phyloP scores from a whole-genome alignment of 768 basidiomycete species.

The Mycena filopes region DNA sequence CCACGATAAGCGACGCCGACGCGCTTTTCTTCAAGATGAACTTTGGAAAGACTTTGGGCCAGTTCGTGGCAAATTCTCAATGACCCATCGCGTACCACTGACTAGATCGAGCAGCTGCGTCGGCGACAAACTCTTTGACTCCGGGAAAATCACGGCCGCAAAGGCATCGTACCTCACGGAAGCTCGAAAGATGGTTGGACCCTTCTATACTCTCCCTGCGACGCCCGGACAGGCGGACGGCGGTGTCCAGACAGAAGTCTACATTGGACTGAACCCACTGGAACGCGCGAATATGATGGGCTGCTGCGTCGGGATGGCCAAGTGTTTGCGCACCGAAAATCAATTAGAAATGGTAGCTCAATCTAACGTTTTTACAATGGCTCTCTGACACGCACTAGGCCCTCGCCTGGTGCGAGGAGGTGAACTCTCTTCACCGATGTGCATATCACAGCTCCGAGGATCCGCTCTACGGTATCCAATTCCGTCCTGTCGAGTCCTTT shows the following conservation, averaged over 20 bases:
- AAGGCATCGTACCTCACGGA: background rate
- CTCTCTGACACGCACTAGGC: background rate
- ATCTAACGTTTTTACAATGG: background rate
- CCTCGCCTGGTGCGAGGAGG: slow-evolving; percentile 21
- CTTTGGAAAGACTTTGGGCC: background rate
- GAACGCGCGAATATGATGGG: slow-evolving; percentile 17
- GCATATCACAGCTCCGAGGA: background rate
- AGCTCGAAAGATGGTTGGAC: background rate
- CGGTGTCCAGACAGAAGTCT: background rate
- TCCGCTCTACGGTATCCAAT: slow-evolving; percentile 5
- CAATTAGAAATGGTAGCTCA: slow-evolving; percentile 3
- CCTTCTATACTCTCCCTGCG: background rate
- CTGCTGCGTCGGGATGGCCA: slow-evolving; percentile 23
- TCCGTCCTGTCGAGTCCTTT: background rate
- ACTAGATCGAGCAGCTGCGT: background rate
- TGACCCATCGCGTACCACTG: background rate
- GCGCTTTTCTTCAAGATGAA: too few species aligned
- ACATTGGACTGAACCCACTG: background rate
- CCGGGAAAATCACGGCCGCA: background rate
- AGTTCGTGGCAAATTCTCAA: background rate
- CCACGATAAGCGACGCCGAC: too few species aligned
- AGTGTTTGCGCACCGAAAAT: background rate
- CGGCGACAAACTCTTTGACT: background rate
- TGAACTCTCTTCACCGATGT: slow-evolving; percentile 13
- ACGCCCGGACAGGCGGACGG: background rate